phyloP scores from a whole-genome alignment of 441 rosid genomes.

The Arabidopsis hybrid region DNA sequence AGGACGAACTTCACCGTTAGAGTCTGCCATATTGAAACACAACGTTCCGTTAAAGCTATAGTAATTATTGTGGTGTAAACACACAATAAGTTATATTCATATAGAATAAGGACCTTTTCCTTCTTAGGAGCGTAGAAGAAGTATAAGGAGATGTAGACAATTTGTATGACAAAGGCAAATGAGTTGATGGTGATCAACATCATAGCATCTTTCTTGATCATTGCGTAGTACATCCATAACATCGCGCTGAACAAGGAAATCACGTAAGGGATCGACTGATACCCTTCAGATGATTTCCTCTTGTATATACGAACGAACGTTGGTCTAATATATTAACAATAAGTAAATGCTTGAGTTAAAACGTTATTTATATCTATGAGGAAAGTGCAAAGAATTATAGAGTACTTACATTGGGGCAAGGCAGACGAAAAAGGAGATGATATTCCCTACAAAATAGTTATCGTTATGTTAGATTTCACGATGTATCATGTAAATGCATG shows the following conservation, averaged over 20 bases:
- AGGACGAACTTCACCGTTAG: conserved; percentile 56
- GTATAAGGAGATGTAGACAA: conserved; percentile 57
- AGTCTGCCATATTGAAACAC: conserved; percentile 51
- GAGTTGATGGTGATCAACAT: conserved; percentile 77
- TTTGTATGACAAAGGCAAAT: conserved; percentile 56
- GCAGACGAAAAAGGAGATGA: conserved; percentile 68
- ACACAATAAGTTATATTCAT: neutral
- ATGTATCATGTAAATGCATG: conserved; percentile 12
- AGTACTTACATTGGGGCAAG: conserved; percentile 68
- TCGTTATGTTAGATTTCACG: conserved; percentile 20
- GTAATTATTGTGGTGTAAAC: neutral
- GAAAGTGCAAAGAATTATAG: neutral
- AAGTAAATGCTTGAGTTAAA: neutral
- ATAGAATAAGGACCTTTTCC: conserved; percentile 53
- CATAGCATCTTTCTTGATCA: conserved; percentile 52
- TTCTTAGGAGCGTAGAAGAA: conserved; percentile 69
- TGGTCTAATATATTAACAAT: conserved; percentile 54
- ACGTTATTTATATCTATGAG: neutral
- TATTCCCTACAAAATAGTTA: conserved; percentile 53
- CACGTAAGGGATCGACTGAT: conserved; percentile 79
- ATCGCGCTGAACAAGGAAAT: conserved; percentile 79
- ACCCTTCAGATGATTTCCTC: conserved; percentile 81
- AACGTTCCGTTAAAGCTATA: neutral
- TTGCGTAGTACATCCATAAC: conserved; percentile 87
- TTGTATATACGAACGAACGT: conserved; percentile 71